phyloP scores from a whole-genome alignment of 768 basidiomycete species.

The Wakefieldia striispora region DNA sequence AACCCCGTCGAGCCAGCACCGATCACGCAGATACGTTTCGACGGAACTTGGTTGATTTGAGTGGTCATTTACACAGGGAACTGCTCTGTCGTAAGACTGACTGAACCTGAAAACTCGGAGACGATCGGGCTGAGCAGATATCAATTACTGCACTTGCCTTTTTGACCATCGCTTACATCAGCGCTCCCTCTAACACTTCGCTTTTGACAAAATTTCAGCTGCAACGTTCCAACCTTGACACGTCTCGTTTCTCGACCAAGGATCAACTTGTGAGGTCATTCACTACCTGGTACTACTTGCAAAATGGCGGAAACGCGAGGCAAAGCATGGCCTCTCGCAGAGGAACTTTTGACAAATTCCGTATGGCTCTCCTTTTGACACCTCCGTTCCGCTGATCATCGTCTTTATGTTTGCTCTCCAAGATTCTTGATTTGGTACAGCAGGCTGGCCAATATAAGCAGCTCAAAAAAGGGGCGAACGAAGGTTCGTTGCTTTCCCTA shows the following conservation, averaged over 20 bases:
- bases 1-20: constrained; percentile 79
- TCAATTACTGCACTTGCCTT: constrained; percentile 5
- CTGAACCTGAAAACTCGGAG: neutral
- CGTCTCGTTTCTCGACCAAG: constrained; percentile 58
- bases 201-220: neutral
- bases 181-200: neutral
- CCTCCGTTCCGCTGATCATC: neutral
- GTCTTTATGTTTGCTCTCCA: neutral
- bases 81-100: neutral
- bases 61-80: constrained; percentile 1
- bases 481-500: constrained; percentile 55
- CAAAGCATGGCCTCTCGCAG: constrained; percentile 89
- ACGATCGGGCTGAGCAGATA: neutral
- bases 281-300: constrained; percentile 1
- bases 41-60: constrained; percentile 4
- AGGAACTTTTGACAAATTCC: constrained; percentile 85
- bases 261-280: constrained; percentile 85
- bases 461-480: constrained; percentile 98
- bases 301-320: constrained; percentile 67
- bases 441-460: constrained; percentile 98
- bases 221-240: no score
- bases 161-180: constrained; percentile 16
- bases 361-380: constrained; percentile 42
- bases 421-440: constrained; percentile 96
- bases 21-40: constrained; percentile 59